phyloP scores from a whole-genome alignment of 225 moss, liverwort and hornwort species.

The Polytrichum commune region DNA sequence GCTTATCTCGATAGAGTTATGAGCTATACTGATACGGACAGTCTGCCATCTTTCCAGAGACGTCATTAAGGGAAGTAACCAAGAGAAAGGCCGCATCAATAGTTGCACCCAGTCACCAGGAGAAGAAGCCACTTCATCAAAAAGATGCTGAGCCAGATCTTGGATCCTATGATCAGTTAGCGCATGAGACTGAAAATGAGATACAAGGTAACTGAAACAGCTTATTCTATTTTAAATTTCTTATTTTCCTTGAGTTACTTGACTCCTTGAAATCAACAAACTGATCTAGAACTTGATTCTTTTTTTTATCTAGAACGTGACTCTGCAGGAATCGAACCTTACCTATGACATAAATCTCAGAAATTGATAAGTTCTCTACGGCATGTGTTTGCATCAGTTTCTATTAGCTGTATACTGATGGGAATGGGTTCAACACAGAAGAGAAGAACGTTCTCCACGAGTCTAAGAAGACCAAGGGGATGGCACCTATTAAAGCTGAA shows the following conservation, averaged over 20 bases:
- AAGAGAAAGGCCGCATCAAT: slow-evolving; percentile 45
- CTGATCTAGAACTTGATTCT: no score
- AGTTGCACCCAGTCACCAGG: slow-evolving; percentile 26
- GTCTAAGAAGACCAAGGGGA: slow-evolving; percentile 14
- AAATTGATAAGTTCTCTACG: no score
- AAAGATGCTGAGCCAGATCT: slow-evolving; percentile 37
- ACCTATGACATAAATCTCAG: no score
- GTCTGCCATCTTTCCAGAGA: slow-evolving; percentile 25
- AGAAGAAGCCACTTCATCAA: slow-evolving; percentile 35
- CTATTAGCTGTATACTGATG: no score
- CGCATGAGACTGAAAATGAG: slow-evolving; percentile 10
- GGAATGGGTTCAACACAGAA: not conserved
- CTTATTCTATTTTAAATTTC: no score
- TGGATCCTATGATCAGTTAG: slow-evolving; percentile 14
- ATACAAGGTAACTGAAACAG: slow-evolving; percentile 18
- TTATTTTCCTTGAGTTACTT: no score
- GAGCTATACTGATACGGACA: slow-evolving; percentile 14
- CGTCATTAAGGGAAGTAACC: slow-evolving; percentile 28
- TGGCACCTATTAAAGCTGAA: slow-evolving; percentile 1
- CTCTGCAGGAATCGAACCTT: no score
- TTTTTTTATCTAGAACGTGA: no score
- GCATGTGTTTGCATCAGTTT: no score
- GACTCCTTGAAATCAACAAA: no score
- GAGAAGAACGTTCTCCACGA: slow-evolving; percentile 5
- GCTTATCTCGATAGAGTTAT: no score